Evolutionary conservation across 2,329 filamentous ascomycete species (phyloP).

Genomic region (Alternaria longipes): DNA sequence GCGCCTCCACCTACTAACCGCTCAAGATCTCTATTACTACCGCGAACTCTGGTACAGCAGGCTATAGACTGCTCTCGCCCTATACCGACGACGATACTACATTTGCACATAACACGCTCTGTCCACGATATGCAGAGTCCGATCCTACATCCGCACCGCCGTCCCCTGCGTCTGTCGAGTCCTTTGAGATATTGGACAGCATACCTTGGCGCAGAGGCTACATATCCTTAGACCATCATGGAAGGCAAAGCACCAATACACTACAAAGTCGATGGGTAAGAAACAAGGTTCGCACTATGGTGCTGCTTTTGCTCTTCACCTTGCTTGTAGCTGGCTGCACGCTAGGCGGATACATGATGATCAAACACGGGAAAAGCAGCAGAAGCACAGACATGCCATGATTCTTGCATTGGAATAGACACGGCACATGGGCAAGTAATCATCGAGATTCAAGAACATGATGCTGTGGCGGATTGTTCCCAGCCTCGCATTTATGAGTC

Average conservation of each 20-base stretch:
- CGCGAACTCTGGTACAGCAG: conserved; percentile 25
- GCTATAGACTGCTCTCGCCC: conserved; percentile 39
- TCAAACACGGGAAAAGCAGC: conserved; percentile 26
- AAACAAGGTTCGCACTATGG: conserved; percentile 30
- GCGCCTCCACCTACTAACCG: conserved; percentile 25
- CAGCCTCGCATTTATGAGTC: conserved; percentile 1
- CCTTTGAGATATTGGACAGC: conserved; percentile 46
- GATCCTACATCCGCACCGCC: conserved; percentile 45
- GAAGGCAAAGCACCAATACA: conserved; percentile 5
- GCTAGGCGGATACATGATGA: conserved; percentile 30
- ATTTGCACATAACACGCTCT: conserved; percentile 39
- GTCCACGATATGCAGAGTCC: conserved; percentile 44
- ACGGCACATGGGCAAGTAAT: not conserved
- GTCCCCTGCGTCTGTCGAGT: conserved; percentile 47
- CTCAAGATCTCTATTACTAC: conserved; percentile 30
- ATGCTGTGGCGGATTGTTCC: not conserved
- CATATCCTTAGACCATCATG: conserved; percentile 22
- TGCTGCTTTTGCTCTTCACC: conserved; percentile 29
- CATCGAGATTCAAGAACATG: not conserved
- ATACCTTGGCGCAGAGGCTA: conserved; percentile 46
- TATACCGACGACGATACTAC: conserved; percentile 39
- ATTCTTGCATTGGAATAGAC: not conserved
- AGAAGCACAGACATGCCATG: conserved; percentile 2
- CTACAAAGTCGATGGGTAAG: conserved; percentile 28
- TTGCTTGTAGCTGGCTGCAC: conserved; percentile 33